Base-by-base conservation (phyloP, 83 land plant genomes). In the Picea abies region DNA sequence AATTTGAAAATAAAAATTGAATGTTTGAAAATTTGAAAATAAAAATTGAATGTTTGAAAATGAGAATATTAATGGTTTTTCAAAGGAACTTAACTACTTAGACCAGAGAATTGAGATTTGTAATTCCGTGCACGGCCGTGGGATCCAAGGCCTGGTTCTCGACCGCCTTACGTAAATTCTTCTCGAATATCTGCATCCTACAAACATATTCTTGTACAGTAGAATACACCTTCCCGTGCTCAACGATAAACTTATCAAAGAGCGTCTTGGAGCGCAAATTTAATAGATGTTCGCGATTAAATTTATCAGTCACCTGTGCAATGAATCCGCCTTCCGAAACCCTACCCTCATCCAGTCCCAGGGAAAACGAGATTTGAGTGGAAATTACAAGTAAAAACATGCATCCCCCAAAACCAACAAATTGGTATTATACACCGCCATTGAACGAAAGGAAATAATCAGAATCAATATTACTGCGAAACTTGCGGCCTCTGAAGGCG, bases 111-210 rank as follows among this genome's bases (percentile, higher is more conserved):
- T 32, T 32, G 35, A 32, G 35, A 32, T 32, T 32, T 32, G 94
- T 92, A 58, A 92, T 64, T 16, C 94, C 94, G 76, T 92, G 94
- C 56, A 72, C 64, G n/a, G 94, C 94, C 3, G 87, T 60, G 29
- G 94, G 94, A 81, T 92, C 93, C 79, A 88, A 68, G 47, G 81
- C 84, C 94, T 92, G 92, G 84, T 90, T 90, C 83, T 84, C 78
- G 64, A 86, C n/a, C 9, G 92, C 93, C 82, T 79, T 88, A 47
- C 86, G 23, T 84, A 95, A 10, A 76, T 97, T 97, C 81, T 62
- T 62, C 47, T 89, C 86, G 82, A 97, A 97, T 11, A 95, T 81
- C 61, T 83, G 81, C n/a, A 97, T 79, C 49, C 99, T 88, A 76
- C 82, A 88, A 47, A 66, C 58, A 79, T 92, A 90, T 89, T 95